Evolutionary conservation across 129 eudicot species (phyloP).

Genomic region (Helichrysum umbraculigerum): DNA sequence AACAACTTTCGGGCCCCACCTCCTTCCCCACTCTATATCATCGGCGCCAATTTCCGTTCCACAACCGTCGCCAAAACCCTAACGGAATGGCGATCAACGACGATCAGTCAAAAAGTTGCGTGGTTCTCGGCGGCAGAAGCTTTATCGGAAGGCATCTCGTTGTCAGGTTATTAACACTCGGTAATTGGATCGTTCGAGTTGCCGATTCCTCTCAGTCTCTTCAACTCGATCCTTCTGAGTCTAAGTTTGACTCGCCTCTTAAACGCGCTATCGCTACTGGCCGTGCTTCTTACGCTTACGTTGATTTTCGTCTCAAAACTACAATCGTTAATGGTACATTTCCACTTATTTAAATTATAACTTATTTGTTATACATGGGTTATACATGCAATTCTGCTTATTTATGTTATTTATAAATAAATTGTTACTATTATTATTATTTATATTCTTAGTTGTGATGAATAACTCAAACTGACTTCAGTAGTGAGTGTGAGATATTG

Average conservation of each 20-base stretch:
- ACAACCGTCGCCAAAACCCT: background rate
- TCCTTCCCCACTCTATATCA: background rate
- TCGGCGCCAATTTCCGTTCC: background rate
- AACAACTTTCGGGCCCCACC: background rate
- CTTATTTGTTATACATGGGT: background rate
- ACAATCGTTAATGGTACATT: constrained; percentile 49
- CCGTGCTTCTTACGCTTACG: constrained; percentile 67
- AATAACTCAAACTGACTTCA: background rate
- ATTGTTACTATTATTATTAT: too few species aligned
- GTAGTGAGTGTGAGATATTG: background rate
- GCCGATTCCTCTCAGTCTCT: constrained; percentile 62
- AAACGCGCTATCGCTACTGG: constrained; percentile 55
- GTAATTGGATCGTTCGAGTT: constrained; percentile 78
- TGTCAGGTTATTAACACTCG: constrained; percentile 51
- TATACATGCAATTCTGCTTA: background rate
- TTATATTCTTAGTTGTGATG: background rate
- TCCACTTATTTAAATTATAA: background rate
- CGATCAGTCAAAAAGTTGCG: constrained; percentile 47
- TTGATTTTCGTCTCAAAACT: constrained; percentile 56
- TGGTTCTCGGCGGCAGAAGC: constrained; percentile 73
- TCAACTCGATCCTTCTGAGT: constrained; percentile 46
- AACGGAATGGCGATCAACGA: constrained; percentile 41
- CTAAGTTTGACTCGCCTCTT: constrained; percentile 46
- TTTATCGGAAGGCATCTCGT: constrained; percentile 75
- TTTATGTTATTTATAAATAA: background rate